These are phyloP conservation scores for Pyricularia grisea DNA, from an alignment of 2,329 filamentous ascomycete genomes.

Conservation along the genomic window DNA sequence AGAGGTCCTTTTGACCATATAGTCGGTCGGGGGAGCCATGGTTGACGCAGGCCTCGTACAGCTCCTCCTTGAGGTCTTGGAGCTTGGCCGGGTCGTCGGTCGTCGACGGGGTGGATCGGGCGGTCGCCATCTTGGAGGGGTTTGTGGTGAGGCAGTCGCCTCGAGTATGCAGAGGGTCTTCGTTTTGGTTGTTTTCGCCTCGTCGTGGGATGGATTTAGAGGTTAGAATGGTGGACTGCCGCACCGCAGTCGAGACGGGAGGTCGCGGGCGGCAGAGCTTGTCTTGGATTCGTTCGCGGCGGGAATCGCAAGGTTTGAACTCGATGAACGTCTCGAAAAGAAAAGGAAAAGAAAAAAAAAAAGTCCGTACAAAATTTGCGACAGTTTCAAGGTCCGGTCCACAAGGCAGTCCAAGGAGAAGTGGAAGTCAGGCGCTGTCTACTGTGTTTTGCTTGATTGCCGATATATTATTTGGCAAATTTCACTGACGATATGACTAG, in stretches of 20 bases:
- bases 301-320: neutral
- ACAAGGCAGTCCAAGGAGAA: neutral
- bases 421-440: neutral
- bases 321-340: neutral
- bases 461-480: neutral
- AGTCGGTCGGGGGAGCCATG: slow-evolving; percentile 35
- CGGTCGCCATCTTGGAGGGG: slow-evolving; percentile 10
- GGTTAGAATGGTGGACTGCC: neutral
- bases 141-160: neutral
- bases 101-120: slow-evolving; percentile 7
- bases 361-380: neutral
- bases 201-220: neutral
- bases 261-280: neutral
- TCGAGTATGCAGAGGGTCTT: neutral
- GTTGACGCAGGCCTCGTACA: slow-evolving; percentile 47
- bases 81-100: slow-evolving; percentile 29
- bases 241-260: neutral
- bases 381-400: neutral
- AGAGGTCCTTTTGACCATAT: slow-evolving; percentile 50
- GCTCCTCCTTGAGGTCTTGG: slow-evolving; percentile 41
- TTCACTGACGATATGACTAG: neutral
- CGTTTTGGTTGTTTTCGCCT: neutral
- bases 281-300: neutral
- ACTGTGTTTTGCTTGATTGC: neutral
- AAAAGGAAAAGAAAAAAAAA: neutral